Base-by-base conservation (phyloP, 164 flowering plant species). In the Cinnamomum chago region DNA sequence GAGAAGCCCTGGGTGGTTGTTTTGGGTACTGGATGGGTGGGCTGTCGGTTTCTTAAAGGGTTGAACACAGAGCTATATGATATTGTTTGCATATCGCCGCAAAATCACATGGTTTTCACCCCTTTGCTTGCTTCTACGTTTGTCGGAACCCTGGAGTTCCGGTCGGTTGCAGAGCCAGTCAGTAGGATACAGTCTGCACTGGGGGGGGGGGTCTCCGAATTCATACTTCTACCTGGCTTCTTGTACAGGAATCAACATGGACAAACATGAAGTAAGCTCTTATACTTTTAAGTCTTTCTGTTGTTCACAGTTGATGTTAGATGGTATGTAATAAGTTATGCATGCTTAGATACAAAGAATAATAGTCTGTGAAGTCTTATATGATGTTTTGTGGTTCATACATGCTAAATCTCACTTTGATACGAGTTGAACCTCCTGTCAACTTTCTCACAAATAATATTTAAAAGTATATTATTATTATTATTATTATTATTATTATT, bases 51-150 rank as follows among this genome's bases (percentile, higher is more conserved):
- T 78, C 84, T 90, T 20, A 92, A 92, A 77, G 98, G 94, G 60
- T 47, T 94, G 12, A 88, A 94, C 79, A 90, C 93, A 9, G 86
- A 77, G 14, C 72, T 81, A 33, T 94, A 92, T 72, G 94, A 94
- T 78, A 87, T 88, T 74, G 96, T 94, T 51, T 94, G 97, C 79
- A 82, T 94, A 62, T 90, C 98, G 5, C 98, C 95, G 0, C 80
- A 97, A 77, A 93, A 93, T 65, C 98, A 93, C 82, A 93, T 93
- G 98, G 98, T 92, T 14, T 92, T 93, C 83, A 93, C 98, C 18
- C 98, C 97, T 71, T 83, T 93, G 79, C 90, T 93, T 66, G 95
- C 98, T 73, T 93, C 98, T 14, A 93, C 98, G 70, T 92, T 94
- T 78, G 97, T 90, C 70, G 98, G 98, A 50, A 93, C 97, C 20